Evolutionary conservation across 352 stramenopile species (phyloP).

Genomic region (Pseudoperonospora humuli): DNA sequence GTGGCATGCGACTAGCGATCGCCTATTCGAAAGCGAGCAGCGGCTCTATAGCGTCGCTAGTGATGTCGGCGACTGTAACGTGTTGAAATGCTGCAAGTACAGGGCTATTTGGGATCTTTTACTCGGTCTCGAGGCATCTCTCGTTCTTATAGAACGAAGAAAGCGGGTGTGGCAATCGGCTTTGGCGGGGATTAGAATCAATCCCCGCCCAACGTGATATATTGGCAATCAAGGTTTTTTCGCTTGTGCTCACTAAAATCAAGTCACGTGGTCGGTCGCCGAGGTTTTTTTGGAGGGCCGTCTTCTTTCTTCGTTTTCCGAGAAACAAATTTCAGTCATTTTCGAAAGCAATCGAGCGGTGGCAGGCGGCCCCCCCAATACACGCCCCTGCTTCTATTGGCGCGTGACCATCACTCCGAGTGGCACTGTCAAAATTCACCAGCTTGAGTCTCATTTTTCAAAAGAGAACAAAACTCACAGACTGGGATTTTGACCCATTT

Average conservation of each 20-base stretch:
- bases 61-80: background rate
- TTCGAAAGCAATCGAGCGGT: constrained; percentile 45
- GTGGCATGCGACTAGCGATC: constrained; percentile 10
- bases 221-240: constrained; percentile 25
- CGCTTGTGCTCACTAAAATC: constrained; percentile 3
- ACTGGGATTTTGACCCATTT: constrained; percentile 1
- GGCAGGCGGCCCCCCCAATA: constrained; percentile 36
- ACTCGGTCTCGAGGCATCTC: constrained; percentile 23
- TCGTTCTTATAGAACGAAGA: constrained; percentile 13
- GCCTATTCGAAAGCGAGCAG: background rate
- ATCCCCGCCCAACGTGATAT: constrained; percentile 19
- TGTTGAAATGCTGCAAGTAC: background rate
- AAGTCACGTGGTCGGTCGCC: constrained; percentile 8
- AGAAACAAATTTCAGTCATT: constrained; percentile 40
- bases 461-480: constrained; percentile 36
- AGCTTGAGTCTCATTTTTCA: constrained; percentile 40
- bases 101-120: constrained; percentile 19
- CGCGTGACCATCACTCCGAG: constrained; percentile 37
- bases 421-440: constrained; percentile 19
- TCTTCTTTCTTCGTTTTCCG: constrained; percentile 33
- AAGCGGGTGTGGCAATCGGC: constrained; percentile 9
- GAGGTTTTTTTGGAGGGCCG: constrained; percentile 21
- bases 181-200: constrained; percentile 8
- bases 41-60: background rate
- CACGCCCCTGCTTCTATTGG: constrained; percentile 25